These are phyloP conservation scores for Solanum lignicaule DNA, from an alignment of 257 asterid species.

Conservation along the genomic window DNA sequence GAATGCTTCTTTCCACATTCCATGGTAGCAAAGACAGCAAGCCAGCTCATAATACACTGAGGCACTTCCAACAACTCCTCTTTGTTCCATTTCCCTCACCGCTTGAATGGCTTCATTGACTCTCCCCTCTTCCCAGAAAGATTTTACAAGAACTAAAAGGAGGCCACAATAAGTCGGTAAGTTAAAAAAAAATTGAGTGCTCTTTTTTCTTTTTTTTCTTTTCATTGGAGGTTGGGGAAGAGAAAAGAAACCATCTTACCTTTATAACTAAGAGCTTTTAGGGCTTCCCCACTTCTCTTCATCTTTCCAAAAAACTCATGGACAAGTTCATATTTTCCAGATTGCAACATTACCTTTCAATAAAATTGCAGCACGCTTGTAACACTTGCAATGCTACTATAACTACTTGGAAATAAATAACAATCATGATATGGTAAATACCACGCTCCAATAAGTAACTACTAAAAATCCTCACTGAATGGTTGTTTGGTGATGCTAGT, in stretches of 20 bases:
- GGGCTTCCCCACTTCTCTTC: constrained; percentile 78
- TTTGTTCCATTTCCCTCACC: constrained; percentile 85
- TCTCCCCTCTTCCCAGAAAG: constrained; percentile 87
- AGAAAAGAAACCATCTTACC: constrained; percentile 26
- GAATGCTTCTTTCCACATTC: constrained; percentile 72
- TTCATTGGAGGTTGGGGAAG: neutral
- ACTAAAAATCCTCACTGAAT: neutral
- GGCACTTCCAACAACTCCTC: constrained; percentile 70
- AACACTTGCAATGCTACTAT: constrained; percentile 3
- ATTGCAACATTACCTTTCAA: constrained; percentile 85
- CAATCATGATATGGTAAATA: neutral
- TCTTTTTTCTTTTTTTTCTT: neutral
- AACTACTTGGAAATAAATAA: constrained; percentile 5
- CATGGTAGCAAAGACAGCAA: constrained; percentile 92
- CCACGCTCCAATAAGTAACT: neutral
- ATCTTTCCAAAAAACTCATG: constrained; percentile 58
- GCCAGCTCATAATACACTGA: constrained; percentile 93
- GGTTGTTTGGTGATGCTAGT: neutral
- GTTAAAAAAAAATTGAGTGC: neutral
- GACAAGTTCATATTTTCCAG: constrained; percentile 67
- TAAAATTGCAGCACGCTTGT: constrained; percentile 19
- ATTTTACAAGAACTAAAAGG: constrained; percentile 68
- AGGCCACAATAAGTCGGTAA: neutral
- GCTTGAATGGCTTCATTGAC: constrained; percentile 70
- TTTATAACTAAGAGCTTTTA: constrained; percentile 75